A percentile compares a stretch with the other conserved stretches of the same genome.
Evolutionary conservation across 108 stramenopile genomes (phyloP).

Genomic region (Cyclotella baltica): DNA sequence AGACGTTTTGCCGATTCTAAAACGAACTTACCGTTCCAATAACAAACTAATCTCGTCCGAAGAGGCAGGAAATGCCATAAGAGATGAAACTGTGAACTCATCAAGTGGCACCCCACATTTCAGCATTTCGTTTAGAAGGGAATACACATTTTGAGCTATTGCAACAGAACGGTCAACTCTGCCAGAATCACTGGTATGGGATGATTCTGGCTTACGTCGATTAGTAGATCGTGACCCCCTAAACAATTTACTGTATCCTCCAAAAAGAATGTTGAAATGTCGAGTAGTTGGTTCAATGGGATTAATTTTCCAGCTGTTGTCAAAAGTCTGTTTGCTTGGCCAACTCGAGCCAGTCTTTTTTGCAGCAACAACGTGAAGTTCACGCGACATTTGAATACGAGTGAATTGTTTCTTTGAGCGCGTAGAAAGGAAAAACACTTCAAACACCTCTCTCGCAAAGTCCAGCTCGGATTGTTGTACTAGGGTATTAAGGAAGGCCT

Average conservation of each 20-base stretch:
- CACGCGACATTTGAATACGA: conserved; percentile 35
- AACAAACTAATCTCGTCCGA: conserved; percentile 56
- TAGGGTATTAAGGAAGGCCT: conserved; percentile 68
- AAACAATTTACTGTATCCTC: conserved; percentile 64
- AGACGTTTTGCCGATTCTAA: not conserved
- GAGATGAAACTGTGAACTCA: conserved; percentile 63
- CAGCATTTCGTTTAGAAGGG: conserved; percentile 63
- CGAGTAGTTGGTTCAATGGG: conserved; percentile 52
- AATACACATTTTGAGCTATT: conserved; percentile 38
- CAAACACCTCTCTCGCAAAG: conserved; percentile 64
- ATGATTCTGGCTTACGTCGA: conserved; percentile 9
- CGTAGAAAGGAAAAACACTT: conserved; percentile 52
- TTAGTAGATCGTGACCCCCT: not conserved
- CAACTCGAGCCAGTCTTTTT: conserved; percentile 1
- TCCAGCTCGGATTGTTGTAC: conserved; percentile 56
- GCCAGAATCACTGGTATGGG: not conserved
- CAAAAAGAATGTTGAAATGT: conserved; percentile 80
- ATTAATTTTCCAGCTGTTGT: not conserved
- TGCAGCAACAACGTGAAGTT: conserved; percentile 14
- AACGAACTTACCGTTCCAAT: conserved; percentile 20
- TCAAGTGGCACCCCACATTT: conserved; percentile 56
- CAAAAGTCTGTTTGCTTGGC: not conserved
- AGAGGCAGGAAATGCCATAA: conserved; percentile 65
- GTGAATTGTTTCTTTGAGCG: conserved; percentile 26
- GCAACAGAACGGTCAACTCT: not conserved